phyloP scores from a whole-genome alignment of 2,329 filamentous ascomycete species.

The Acrodontium crateriforme region DNA sequence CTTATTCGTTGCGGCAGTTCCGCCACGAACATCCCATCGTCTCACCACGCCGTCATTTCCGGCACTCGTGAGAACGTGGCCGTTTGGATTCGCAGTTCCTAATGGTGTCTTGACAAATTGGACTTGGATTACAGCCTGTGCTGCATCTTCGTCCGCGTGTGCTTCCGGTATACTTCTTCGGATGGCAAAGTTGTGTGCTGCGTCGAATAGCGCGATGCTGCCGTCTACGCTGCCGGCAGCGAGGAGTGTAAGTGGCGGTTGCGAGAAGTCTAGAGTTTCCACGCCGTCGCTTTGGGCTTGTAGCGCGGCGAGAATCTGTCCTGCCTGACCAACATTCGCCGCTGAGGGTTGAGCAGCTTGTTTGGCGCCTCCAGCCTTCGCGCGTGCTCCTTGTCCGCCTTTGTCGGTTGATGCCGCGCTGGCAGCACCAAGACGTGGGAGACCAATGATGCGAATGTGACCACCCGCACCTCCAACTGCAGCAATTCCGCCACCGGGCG shows the following conservation, averaged over 20 bases:
- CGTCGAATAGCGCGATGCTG: constrained; percentile 73
- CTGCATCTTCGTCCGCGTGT: constrained; percentile 74
- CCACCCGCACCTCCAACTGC: constrained; percentile 83
- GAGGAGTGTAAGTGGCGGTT: constrained; percentile 46
- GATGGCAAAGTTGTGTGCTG: constrained; percentile 73
- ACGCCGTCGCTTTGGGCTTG: constrained; percentile 68
- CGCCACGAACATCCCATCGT: constrained; percentile 69
- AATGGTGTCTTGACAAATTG: constrained; percentile 54
- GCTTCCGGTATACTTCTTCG: constrained; percentile 67
- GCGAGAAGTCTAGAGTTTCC: constrained; percentile 57
- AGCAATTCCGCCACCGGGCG: constrained; percentile 64
- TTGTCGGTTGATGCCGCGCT: constrained; percentile 20
- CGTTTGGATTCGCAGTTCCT: constrained; percentile 19
- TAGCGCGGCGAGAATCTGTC: constrained; percentile 67
- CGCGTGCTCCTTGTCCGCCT: constrained; percentile 32
- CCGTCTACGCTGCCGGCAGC: constrained; percentile 52
- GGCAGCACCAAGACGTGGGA: constrained; percentile 47
- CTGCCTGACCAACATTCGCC: constrained; percentile 40
- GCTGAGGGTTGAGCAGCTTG: constrained; percentile 26
- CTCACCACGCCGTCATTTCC: constrained; percentile 87
- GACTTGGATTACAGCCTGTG: constrained; percentile 85
- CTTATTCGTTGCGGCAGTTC: constrained; percentile 50
- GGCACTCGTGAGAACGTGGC: constrained; percentile 67
- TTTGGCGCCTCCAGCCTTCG: constrained; percentile 32
- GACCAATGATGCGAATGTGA: constrained; percentile 67